Evolutionary conservation across 768 basidiomycete genomes (phyloP).

Genomic region (Coprinopsis strossmayeri): DNA sequence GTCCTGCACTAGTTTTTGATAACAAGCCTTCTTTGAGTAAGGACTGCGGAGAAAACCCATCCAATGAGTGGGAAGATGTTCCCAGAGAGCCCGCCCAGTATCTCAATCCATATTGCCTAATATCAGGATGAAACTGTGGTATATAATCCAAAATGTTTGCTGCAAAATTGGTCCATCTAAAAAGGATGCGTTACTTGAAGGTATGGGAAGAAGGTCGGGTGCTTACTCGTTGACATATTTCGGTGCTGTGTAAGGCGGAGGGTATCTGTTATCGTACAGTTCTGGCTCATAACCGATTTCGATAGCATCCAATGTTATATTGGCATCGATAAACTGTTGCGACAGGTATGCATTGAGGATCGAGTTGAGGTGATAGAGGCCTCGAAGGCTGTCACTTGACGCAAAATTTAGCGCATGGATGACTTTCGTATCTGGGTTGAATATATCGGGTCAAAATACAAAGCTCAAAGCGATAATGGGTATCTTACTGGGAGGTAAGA

Average conservation of each 20-base stretch:
- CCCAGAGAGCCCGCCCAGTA: constrained; percentile 46
- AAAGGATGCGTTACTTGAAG: too few relatives aligned
- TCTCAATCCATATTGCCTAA: constrained; percentile 27
- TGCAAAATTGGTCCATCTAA: constrained; percentile 48
- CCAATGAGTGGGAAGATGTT: constrained; percentile 28
- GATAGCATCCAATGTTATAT: constrained; percentile 44
- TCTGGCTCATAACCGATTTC: constrained; percentile 60
- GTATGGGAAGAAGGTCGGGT: background rate
- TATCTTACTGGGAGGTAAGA: constrained; percentile 38
- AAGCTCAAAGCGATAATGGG: constrained; percentile 1
- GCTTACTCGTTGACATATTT: constrained; percentile 46
- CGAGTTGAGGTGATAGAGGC: constrained; percentile 39
- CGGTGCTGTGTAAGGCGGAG: constrained; percentile 28
- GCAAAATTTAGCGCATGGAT: constrained; percentile 63
- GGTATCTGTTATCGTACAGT: constrained; percentile 39
- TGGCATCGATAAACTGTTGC: constrained; percentile 25
- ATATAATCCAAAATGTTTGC: constrained; percentile 35
- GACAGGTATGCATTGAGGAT: constrained; percentile 43
- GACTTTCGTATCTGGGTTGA: constrained; percentile 58
- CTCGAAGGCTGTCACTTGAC: constrained; percentile 35
- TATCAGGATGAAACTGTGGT: constrained; percentile 19
- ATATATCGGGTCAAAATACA: background rate
- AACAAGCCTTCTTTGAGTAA: background rate
- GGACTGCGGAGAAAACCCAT: background rate
- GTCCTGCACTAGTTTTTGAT: background rate